Percentiles rank a stretch among this genome's conserved stretches.
Evolutionary conservation across 2,329 filamentous ascomycete genomes (phyloP).

Genomic region (Xylaria arbuscula): DNA sequence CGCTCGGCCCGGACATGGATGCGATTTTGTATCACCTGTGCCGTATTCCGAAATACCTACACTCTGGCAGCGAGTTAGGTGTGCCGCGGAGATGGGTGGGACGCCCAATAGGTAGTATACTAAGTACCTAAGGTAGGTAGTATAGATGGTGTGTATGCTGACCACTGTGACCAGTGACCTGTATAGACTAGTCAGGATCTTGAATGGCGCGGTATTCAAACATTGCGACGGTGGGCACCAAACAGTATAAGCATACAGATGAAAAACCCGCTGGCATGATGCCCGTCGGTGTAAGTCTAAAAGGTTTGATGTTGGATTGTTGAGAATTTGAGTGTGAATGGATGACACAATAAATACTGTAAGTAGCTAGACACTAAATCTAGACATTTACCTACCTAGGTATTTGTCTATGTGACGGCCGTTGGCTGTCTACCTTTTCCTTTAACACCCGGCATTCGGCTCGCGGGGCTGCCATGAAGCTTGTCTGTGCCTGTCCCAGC

Average conservation of each 20-base stretch:
- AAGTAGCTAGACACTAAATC: too few species aligned
- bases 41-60: conserved; percentile 28
- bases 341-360: not conserved
- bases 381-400: not conserved
- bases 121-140: not conserved
- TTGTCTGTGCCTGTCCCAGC: not conserved
- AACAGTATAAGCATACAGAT: not conserved
- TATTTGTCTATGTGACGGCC: too few species aligned
- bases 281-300: not conserved
- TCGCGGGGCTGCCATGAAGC: not conserved
- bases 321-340: not conserved
- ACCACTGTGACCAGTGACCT: too few species aligned
- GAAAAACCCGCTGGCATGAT: conserved; percentile 9
- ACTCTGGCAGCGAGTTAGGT: conserved; percentile 10
- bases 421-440: too few species aligned
- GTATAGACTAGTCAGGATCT: not conserved
- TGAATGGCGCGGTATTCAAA: not conserved
- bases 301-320: not conserved
- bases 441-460: not conserved
- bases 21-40: conserved; percentile 17
- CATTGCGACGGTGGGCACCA: not conserved
- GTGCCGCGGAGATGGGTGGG: conserved; percentile 28
- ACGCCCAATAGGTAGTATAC: not conserved
- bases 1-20: conserved; percentile 25
- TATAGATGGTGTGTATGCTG: too few species aligned